Evolutionary conservation across 352 stramenopile species (phyloP), one percentile per base, ranked within the genome.

Genomic region (Globisporangium middletonii): DNA sequence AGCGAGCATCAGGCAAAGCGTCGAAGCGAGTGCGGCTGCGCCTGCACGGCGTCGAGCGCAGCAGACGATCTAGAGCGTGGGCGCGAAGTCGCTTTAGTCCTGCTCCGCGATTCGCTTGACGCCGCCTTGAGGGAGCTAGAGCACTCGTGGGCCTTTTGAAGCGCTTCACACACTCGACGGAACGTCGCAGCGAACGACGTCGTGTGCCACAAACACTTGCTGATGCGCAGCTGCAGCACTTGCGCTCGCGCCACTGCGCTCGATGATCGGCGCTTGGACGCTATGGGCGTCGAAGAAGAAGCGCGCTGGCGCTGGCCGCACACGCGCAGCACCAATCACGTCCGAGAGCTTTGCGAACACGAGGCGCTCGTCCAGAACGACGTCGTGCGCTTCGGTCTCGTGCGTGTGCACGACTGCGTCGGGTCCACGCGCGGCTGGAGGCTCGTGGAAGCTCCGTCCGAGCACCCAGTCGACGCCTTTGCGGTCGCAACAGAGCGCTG

Each of bases 391-490:
- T 11, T 28, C 33, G 38, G 19, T 60, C 23, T 58, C 49, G 33
- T 49, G 23, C 41, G 62, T 49, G 27, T 18, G n/a, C 9, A 15
- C 12, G 51, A 38, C 4, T 41, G 23, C 23, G 27, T 16, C 46
- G 12, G 26, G 4, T 6, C 18, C 49, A 44, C 9, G 4, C 12
- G 8, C 30, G 30, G 60, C 51, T 41, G 63, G 60, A 23, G 18
- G 11, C n/a, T 12, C 27, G 26, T 37, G 30, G 27, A 64, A 68
- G 15, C 41, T 51, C 7, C 50, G 53, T 0, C 60, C 64, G 28
- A 64, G 28, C 33, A 56, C 47, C 64, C 64, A 71, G 9, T 52
- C 51, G 16, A 60, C 45, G 33, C 42, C 50, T 19, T 44, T 65
- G 42, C 35, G 50, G 30, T 71, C 64, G 18, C 60, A 51, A 18